Evolutionary conservation across 257 asterid species (phyloP), one percentile per base, ranked within the genome.

Genomic region (Paraleonurus japonicus): DNA sequence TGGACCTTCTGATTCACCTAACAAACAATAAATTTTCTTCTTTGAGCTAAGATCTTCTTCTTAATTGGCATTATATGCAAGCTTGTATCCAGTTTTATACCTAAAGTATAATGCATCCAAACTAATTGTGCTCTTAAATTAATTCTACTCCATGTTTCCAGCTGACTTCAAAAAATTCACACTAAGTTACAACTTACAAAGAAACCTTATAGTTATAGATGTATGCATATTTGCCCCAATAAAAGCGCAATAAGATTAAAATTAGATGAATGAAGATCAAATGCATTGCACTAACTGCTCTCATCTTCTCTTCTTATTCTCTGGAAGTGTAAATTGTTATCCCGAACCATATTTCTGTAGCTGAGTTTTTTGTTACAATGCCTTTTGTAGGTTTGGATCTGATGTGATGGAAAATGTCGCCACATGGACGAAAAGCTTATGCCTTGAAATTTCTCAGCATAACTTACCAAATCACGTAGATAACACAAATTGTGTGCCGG

Each of bases 391-490:
- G 98, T 95, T 95, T 84, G 99, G 99, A 24, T 80, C 92, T 57
- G 96, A 88, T 77, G 98, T 95, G 65, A 89, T 95, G 99, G 98
- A 86, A 83, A 88, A 71, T 78, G 95, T 92, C 43, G 89, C 88
- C 69, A 76, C 89, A 55, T 92, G 99, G 98, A 86, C 96, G 75
- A 95, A 85, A 85, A 79, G 82, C 76, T 73, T 95, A 47, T 92
- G 99, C 84, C 57, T 80, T 67, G 97, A 90, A 74, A 76, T 82
- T 81, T 83, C 86, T 71, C 95, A 82, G 62, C 87, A 83, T 67
- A 86, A 84, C 77, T 77, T 84, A 78, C 81, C 89, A 80, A 88
- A 86, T 75, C 90, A 94, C 60, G 76, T 69, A 28, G 89, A 76
- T 59, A 83, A 61, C 74, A 72, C 79, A 19, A 85, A 85, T 67